Percentiles rank a stretch among this genome's conserved stretches.
Conservation (phyloP, 352 stramenopile species). For the Thalassiosira mediterranea region DNA sequence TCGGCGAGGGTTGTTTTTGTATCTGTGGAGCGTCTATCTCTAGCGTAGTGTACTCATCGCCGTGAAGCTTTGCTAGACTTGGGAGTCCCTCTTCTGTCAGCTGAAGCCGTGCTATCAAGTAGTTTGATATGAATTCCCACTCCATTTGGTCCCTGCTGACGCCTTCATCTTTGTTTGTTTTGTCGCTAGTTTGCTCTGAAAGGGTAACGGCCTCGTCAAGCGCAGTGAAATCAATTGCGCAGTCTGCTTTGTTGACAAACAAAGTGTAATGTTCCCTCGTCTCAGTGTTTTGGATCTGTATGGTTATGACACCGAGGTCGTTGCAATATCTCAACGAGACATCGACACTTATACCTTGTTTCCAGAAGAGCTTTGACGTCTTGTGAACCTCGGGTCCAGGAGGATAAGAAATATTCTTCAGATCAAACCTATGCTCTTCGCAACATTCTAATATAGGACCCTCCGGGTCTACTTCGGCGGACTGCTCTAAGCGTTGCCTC, state of each 20-base stretch:
- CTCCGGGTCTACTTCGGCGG: slow-evolving; percentile 21
- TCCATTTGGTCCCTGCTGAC: background rate
- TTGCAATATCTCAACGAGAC: slow-evolving; percentile 45
- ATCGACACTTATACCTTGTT: slow-evolving; percentile 37
- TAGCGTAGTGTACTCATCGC: slow-evolving; percentile 17
- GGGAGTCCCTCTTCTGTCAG: slow-evolving; percentile 21
- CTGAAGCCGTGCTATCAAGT: slow-evolving; percentile 26
- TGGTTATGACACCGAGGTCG: slow-evolving; percentile 44
- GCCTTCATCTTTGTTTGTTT: slow-evolving; percentile 17
- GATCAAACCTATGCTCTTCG: slow-evolving; percentile 21
- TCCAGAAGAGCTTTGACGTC: slow-evolving; percentile 57
- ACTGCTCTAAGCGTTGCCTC: slow-evolving; percentile 31
- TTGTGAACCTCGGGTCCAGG: slow-evolving; percentile 21
- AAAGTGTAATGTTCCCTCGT: slow-evolving; percentile 32
- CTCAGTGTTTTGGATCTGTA: slow-evolving; percentile 37
- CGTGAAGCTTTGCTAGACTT: slow-evolving; percentile 30
- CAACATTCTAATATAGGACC: background rate
- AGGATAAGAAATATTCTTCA: slow-evolving; percentile 34
- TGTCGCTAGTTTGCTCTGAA: slow-evolving; percentile 32
- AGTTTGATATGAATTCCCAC: slow-evolving; percentile 34
- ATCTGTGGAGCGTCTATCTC: no score
- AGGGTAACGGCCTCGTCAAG: slow-evolving; percentile 14
- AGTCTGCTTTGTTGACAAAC: slow-evolving; percentile 31
- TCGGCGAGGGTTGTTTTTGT: no score
- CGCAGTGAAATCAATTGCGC: slow-evolving; percentile 23